These are phyloP conservation scores for Delitschia confertaspora DNA, from an alignment of 495 filamentous ascomycete species.

Conservation along the genomic window DNA sequence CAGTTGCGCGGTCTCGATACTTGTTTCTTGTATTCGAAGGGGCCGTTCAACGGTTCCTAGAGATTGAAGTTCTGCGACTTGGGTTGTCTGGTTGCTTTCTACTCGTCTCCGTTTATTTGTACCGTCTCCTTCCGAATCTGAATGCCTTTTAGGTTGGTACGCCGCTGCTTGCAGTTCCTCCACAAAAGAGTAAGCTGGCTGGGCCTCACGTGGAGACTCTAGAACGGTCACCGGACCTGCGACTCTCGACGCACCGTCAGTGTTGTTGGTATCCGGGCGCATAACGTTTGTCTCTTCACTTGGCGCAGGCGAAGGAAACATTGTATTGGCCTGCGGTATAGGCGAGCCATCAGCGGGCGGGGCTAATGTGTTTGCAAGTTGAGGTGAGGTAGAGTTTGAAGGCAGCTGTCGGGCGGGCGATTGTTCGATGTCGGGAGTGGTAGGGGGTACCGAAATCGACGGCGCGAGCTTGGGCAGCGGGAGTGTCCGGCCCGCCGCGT, in stretches of 20 bases:
- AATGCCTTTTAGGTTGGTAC: neutral
- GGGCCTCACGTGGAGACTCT: too few relatives aligned
- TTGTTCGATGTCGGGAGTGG: neutral
- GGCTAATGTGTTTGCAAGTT: slow-evolving; percentile 19
- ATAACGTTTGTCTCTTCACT: slow-evolving; percentile 14
- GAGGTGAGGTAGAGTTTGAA: slow-evolving; percentile 26
- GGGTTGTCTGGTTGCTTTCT: neutral
- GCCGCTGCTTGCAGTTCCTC: neutral
- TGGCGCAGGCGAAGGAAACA: slow-evolving; percentile 23
- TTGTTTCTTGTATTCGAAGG: too few relatives aligned
- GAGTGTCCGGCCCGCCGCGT: too few relatives aligned
- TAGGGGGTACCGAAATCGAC: too few relatives aligned
- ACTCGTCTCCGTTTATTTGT: slow-evolving; percentile 5
- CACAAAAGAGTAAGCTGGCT: neutral
- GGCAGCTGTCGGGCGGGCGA: slow-evolving; percentile 7
- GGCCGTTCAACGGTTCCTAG: too few relatives aligned
- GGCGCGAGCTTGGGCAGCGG: too few relatives aligned
- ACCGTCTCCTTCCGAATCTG: neutral
- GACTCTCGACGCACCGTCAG: neutral
- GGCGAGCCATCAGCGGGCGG: neutral
- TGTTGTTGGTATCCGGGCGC: neutral
- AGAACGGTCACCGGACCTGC: neutral
- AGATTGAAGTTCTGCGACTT: too few relatives aligned
- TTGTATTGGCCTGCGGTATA: neutral
- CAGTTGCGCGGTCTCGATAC: too few relatives aligned